These are phyloP conservation scores for Phaeomoniella chlamydospora DNA, from an alignment of 2,329 filamentous ascomycete genomes.

Conservation along the genomic window DNA sequence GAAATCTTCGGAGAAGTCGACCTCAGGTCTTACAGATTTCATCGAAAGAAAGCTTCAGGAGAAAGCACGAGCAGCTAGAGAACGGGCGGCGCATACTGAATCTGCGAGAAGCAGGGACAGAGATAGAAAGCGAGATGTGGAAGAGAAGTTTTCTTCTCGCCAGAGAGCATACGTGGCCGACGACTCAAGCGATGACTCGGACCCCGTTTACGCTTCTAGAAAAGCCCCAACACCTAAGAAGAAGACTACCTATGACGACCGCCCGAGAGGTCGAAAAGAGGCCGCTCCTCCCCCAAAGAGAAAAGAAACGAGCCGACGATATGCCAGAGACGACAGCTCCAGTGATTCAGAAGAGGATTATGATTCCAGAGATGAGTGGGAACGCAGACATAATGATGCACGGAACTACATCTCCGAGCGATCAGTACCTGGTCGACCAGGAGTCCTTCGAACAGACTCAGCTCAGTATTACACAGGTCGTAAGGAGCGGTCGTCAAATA, in stretches of 20 bases:
- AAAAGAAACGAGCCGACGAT: not conserved
- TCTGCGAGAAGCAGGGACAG: constrained; percentile 25
- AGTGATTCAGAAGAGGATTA: constrained; percentile 4
- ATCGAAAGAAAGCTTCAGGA: constrained; percentile 1
- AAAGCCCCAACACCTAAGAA: constrained; percentile 10
- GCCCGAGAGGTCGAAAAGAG: constrained; percentile 2
- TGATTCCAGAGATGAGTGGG: constrained; percentile 11
- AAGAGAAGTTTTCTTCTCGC: constrained; percentile 21
- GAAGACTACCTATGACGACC: constrained; percentile 12
- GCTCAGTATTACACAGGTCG: not conserved
- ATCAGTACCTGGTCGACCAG: not conserved
- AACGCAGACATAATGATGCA: constrained; percentile 16
- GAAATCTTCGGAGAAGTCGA: constrained; percentile 13
- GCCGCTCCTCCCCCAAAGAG: not conserved
- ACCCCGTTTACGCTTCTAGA: constrained; percentile 12
- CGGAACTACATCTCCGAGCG: constrained; percentile 21
- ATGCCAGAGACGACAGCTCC: constrained; percentile 6
- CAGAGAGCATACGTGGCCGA: constrained; percentile 14
- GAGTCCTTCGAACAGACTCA: not conserved
- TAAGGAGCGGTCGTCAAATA: not conserved
- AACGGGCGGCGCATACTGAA: constrained; percentile 16
- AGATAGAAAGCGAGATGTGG: constrained; percentile 24
- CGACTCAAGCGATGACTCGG: constrained; percentile 21
- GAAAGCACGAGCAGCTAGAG: constrained; percentile 4
- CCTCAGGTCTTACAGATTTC: not conserved